Base-by-base conservation (phyloP, 1,284 basidiomycete species). In the Meripilus lineatus region DNA sequence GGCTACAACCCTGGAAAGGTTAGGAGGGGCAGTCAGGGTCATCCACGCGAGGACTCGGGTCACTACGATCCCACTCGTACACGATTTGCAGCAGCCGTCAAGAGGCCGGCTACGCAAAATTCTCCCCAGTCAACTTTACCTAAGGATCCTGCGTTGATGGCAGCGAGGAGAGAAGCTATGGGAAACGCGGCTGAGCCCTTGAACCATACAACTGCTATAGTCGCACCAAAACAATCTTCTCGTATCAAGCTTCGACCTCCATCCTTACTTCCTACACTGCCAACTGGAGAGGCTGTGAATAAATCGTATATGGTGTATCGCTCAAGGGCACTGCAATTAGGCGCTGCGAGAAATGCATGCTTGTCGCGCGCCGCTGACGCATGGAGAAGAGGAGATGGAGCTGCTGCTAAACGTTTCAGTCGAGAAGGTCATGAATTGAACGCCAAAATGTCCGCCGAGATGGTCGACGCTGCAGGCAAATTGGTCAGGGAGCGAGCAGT, bases 351-450 rank as follows among this genome's bases (percentile, higher is more conserved):
- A 25, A 98, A 98, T 58, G 91, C 92, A 10, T 95, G 91, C 59
- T 75, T 99, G n/a, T 91, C 89, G 2, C 82, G 92, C 35, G 95
- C 95, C 4, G 93, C 95, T 1, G 93, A 97, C 58, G 93, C 94
- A 2, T 98, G 91, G 87, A 75, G 91, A 36, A 77, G 89, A 10
- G 93, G 94, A 3, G 94, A 99, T 54, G 94, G 94, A 3, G 92
- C 92, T 0, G 88, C 89, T 0, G 95, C 95, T 18, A 95, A 96
- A 63, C 75, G 92, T 38, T 97, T 94, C 69, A 91, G 86, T 53
- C 72, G 89, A 32, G 94, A 98, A 60, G 95, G 93, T 3, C 91
- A 95, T 56, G 89, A 93, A 35, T 69, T 97, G 48, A 97, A 97
- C 59, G 80, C 79, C 32, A 88, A 89, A 63, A 95, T 98, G 88